Evolutionary conservation across 2,329 filamentous ascomycete species (phyloP).

Genomic region (Chrysosporium keratinophilum): DNA sequence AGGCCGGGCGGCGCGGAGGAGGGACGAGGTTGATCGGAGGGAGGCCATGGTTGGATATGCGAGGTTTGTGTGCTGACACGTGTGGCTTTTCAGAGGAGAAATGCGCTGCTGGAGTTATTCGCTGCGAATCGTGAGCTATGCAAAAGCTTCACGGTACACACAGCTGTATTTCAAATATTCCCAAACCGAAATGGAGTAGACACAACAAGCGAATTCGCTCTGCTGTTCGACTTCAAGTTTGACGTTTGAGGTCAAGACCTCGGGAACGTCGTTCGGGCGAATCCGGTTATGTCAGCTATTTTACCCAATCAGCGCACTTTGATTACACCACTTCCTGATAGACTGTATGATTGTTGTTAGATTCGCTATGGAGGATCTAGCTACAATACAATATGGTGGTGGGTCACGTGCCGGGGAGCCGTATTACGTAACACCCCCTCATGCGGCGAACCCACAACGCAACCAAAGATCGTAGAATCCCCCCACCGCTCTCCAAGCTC

Average conservation of each 20-base stretch:
- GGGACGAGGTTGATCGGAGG: conserved; percentile 40
- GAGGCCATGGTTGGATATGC: conserved; percentile 34
- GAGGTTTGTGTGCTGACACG: conserved; percentile 14
- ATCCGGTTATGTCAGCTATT: conserved; percentile 17
- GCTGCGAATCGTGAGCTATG: neutral
- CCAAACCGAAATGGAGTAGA: neutral
- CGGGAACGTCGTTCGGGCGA: conserved; percentile 13
- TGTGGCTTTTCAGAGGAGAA: neutral
- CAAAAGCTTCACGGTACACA: neutral
- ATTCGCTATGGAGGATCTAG: no score
- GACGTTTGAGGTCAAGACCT: conserved; percentile 12
- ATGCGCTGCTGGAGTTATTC: neutral
- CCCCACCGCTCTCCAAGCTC: no score
- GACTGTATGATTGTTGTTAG: no score
- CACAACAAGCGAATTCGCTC: neutral
- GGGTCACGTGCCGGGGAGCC: no score
- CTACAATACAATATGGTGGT: no score
- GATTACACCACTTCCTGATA: conserved; percentile 15
- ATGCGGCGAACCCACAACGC: no score
- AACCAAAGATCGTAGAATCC: no score
- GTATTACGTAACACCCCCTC: no score
- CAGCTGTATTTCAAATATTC: neutral
- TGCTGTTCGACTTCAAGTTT: conserved; percentile 9
- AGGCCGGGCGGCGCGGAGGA: conserved; percentile 35
- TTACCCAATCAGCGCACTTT: conserved; percentile 14